Conservation (phyloP, 352 stramenopile species). For the Phytopythium litorale region DNA sequence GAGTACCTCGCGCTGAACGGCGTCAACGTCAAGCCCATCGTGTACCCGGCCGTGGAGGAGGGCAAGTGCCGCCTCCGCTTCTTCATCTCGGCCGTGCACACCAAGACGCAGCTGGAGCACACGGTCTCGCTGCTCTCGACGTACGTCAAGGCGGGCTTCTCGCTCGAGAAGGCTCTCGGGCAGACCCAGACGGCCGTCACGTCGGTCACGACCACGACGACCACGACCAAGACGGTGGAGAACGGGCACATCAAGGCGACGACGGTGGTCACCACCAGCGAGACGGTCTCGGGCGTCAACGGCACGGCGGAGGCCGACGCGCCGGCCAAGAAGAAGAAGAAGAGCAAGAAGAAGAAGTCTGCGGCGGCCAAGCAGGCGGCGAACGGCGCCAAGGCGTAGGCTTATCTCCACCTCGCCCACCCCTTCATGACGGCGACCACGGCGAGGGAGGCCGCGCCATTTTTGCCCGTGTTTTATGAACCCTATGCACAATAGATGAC, state of each 20-base stretch:
- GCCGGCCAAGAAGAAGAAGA: conserved; percentile 1
- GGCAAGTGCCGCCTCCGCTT: conserved; percentile 83
- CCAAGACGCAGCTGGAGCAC: conserved; percentile 60
- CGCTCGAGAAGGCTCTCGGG: conserved; percentile 1
- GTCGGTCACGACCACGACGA: not conserved
- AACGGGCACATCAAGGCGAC: not conserved
- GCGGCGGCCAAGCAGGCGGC: not conserved
- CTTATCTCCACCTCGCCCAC: not conserved
- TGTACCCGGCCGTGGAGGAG: conserved; percentile 83
- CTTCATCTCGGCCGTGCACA: conserved; percentile 81
- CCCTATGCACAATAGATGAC: too few relatives aligned
- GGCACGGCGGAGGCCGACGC: not conserved
- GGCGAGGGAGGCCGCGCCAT: too few relatives aligned
- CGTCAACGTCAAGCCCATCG: conserved; percentile 83
- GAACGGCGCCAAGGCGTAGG: not conserved
- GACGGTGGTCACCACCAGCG: not conserved
- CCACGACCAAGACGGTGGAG: not conserved
- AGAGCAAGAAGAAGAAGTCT: conserved; percentile 1
- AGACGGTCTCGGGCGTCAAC: not conserved
- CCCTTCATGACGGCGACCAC: too few relatives aligned
- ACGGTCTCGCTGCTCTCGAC: conserved; percentile 37
- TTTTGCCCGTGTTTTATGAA: too few relatives aligned
- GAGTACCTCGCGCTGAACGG: conserved; percentile 51
- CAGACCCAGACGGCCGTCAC: not conserved
- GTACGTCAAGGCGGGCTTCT: conserved; percentile 24